A percentile compares a stretch with the other conserved stretches of the same genome.
These are phyloP conservation scores for Neurospora discreta DNA, from an alignment of 495 filamentous ascomycete genomes.

Conservation along the genomic window DNA sequence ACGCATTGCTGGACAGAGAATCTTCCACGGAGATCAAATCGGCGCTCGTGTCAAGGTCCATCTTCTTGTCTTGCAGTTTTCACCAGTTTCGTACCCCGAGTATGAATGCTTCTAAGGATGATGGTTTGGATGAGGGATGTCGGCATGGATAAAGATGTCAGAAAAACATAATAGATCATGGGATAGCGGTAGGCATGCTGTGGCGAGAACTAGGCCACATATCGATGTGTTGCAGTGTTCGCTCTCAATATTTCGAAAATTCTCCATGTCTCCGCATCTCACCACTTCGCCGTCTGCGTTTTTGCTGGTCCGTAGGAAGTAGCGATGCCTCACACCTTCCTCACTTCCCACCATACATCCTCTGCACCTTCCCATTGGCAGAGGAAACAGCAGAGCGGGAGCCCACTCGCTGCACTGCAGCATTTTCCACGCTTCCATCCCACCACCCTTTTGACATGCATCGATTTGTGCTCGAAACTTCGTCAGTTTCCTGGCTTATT, in stretches of 20 bases:
- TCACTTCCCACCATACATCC: not conserved
- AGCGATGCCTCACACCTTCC: not conserved
- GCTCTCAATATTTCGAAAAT: not conserved
- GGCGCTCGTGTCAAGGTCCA: conserved; percentile 13
- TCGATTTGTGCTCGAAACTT: not conserved
- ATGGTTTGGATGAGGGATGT: not conserved
- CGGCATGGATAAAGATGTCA: not conserved
- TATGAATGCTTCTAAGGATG: not conserved
- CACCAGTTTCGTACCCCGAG: not conserved
- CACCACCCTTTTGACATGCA: not conserved
- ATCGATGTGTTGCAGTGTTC: not conserved
- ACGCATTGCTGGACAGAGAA: conserved; percentile 1
- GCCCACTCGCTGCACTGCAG: too few species aligned
- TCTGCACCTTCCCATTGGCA: not conserved
- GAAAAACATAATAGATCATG: not conserved
- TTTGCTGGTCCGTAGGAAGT: not conserved
- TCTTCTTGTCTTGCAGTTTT: not conserved
- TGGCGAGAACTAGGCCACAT: not conserved
- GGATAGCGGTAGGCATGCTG: not conserved
- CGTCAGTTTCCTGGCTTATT: too few species aligned
- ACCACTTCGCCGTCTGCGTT: not conserved
- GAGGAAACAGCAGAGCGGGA: not conserved
- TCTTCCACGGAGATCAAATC: conserved; percentile 12
- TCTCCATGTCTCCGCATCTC: not conserved
- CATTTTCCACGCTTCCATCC: not conserved